These are phyloP conservation scores for Dothistroma pini DNA, from an alignment of 2,329 filamentous ascomycete species.

Conservation along the genomic window DNA sequence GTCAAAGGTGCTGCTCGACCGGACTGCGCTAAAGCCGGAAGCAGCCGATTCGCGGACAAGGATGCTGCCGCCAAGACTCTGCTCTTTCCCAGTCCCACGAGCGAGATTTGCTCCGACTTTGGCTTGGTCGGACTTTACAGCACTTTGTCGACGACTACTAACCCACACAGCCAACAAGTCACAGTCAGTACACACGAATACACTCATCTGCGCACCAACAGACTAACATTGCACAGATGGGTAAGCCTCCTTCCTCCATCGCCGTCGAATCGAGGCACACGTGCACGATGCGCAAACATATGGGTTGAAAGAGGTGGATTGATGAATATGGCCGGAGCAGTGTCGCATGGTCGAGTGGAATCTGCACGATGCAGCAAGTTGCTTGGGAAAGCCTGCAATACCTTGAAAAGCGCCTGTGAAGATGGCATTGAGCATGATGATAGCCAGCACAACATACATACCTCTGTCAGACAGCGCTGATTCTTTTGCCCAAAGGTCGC, in stretches of 20 bases:
- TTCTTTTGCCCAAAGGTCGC: conserved; percentile 66
- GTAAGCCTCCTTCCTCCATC: conserved; percentile 47
- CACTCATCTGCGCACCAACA: neutral
- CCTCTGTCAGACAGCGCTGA: conserved; percentile 37
- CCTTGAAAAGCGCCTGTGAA: conserved; percentile 2
- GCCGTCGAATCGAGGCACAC: conserved; percentile 11
- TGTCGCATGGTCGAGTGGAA: neutral
- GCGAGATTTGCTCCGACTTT: neutral
- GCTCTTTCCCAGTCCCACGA: neutral
- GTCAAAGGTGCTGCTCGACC: neutral
- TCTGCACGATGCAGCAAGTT: neutral
- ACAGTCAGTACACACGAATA: conserved; percentile 26
- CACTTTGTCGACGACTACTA: conserved; percentile 5
- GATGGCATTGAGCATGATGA: conserved; percentile 3
- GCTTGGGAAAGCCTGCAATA: neutral
- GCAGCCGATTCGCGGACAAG: neutral
- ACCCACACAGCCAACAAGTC: conserved; percentile 17
- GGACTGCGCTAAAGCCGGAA: neutral
- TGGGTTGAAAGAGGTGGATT: conserved; percentile 30
- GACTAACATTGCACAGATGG: conserved; percentile 52
- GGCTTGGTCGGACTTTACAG: neutral
- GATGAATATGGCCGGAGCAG: conserved; percentile 8
- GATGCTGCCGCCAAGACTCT: neutral
- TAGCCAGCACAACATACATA: conserved; percentile 9
- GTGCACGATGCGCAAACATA: conserved; percentile 13